Conservation (phyloP, 306 rosid species). For the Abrus pulchellus region DNA sequence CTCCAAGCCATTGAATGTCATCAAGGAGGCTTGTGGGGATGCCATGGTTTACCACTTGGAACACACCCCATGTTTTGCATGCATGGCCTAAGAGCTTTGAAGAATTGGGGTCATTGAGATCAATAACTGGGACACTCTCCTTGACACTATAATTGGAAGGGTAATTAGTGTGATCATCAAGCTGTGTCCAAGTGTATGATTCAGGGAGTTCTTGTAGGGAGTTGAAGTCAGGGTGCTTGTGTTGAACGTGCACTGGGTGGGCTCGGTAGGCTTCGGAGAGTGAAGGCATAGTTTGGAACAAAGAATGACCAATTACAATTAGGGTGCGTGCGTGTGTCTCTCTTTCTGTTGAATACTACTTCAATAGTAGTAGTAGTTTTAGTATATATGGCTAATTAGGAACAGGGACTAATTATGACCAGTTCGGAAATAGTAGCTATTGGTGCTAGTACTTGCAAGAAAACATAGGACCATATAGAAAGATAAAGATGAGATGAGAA, state of each 20-base stretch:
- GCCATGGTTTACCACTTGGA: slow-evolving; percentile 79
- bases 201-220: slow-evolving; percentile 79
- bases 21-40: slow-evolving; percentile 57
- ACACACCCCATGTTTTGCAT: slow-evolving; percentile 90
- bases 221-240: slow-evolving; percentile 71
- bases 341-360: neutral
- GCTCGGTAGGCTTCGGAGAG: slow-evolving; percentile 70
- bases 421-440: slow-evolving; percentile 24
- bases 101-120: slow-evolving; percentile 75
- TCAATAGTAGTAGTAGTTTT: neutral
- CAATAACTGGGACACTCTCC: slow-evolving; percentile 65
- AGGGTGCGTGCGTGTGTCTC: neutral
- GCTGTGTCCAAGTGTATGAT: slow-evolving; percentile 73
- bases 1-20: slow-evolving; percentile 56
- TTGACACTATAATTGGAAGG: neutral
- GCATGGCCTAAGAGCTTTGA: slow-evolving; percentile 66
- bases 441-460: slow-evolving; percentile 43
- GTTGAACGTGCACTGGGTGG: slow-evolving; percentile 67
- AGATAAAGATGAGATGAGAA: slow-evolving; percentile 51
- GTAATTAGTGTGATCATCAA: slow-evolving; percentile 9
- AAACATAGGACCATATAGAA: slow-evolving; percentile 49
- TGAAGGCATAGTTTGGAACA: slow-evolving; percentile 69
- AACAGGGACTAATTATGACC: neutral
- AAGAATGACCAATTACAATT: neutral
- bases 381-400: neutral